A percentile compares a stretch with the other conserved stretches of the same genome.
These are phyloP conservation scores for Moricandia moricandioides DNA, from an alignment of 345 rosid species.

Conservation along the genomic window DNA sequence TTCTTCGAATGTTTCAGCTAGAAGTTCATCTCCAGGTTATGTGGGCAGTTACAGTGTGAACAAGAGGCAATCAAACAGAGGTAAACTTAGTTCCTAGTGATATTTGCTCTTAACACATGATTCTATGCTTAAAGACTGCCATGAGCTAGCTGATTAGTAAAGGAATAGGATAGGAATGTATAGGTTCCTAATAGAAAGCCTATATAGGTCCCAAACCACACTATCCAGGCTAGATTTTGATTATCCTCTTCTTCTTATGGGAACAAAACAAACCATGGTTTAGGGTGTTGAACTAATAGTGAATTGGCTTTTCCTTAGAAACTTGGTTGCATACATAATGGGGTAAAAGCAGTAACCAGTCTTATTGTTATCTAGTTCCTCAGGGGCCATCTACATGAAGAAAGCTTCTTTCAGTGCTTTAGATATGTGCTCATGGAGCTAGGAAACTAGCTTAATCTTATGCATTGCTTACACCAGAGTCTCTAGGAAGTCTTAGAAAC, in stretches of 20 bases:
- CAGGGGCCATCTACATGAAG: neutral
- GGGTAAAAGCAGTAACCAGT: neutral
- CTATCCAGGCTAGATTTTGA: neutral
- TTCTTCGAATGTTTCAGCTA: conserved; percentile 64
- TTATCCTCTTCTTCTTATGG: neutral
- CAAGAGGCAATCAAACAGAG: conserved; percentile 84
- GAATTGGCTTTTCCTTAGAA: too few species aligned
- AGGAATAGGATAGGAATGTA: neutral
- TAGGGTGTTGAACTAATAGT: neutral
- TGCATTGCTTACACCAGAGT: neutral
- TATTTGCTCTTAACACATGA: conserved; percentile 7
- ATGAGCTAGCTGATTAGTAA: conserved; percentile 2
- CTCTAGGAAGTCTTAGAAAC: neutral
- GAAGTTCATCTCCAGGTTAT: conserved; percentile 67
- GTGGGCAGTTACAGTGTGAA: conserved; percentile 70
- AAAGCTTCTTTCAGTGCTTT: neutral
- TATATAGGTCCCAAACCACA: conserved; percentile 15
- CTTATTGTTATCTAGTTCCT: conserved; percentile 1
- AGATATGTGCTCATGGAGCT: neutral
- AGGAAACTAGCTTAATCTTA: conserved; percentile 1
- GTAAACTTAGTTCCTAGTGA: conserved; percentile 40
- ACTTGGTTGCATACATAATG: neutral
- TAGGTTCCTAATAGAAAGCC: conserved; percentile 12
- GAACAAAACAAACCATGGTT: neutral
- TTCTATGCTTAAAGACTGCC: conserved; percentile 18